These are phyloP conservation scores for Arachnomyces sp. DNA, from an alignment of 2,329 filamentous ascomycete species.

Conservation along the genomic window DNA sequence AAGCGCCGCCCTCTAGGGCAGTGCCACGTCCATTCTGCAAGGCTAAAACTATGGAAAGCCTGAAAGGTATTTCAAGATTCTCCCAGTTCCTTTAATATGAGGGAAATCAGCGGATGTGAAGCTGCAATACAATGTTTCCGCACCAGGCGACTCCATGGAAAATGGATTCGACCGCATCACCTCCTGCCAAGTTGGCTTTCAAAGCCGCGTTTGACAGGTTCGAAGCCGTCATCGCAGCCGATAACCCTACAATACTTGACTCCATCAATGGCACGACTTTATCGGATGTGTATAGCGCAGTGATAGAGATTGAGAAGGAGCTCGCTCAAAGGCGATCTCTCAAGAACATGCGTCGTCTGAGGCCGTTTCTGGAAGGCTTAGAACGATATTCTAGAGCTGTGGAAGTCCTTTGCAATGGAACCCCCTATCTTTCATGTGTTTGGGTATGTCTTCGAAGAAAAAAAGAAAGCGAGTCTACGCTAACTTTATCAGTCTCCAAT, in stretches of 20 bases:
- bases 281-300: conserved; percentile 31
- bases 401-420: conserved; percentile 42
- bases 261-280: conserved; percentile 22
- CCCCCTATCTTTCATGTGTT: conserved; percentile 39
- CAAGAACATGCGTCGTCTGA: conserved; percentile 38
- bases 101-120: conserved; percentile 1
- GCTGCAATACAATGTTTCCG: too few relatives aligned
- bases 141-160: conserved; percentile 6
- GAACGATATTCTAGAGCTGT: conserved; percentile 37
- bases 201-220: conserved; percentile 16
- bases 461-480: background rate
- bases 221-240: conserved; percentile 12
- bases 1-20: background rate
- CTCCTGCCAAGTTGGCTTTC: conserved; percentile 4
- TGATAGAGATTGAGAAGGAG: conserved; percentile 32
- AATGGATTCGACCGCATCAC: conserved; percentile 37
- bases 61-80: background rate
- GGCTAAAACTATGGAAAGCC: too few relatives aligned
- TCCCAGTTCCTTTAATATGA: background rate
- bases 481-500: background rate
- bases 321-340: conserved; percentile 32
- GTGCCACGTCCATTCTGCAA: background rate
- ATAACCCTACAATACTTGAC: conserved; percentile 18
- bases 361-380: conserved; percentile 36
- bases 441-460: conserved; percentile 25